Conservation (phyloP, 148 eudicot species). For the Salicornia ramosissima region DNA sequence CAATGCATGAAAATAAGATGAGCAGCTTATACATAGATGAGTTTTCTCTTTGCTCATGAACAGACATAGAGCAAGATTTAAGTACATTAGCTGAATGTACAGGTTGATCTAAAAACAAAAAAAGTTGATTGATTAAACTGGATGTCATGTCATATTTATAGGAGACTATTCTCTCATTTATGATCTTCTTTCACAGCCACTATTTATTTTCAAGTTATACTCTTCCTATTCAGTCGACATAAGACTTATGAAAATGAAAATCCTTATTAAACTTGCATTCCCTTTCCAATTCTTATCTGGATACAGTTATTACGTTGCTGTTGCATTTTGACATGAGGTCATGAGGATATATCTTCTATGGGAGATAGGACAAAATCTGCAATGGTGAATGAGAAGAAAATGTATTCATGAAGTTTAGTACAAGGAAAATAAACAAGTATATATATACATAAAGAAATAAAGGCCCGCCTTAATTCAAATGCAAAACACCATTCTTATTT, state of each 20-base stretch:
- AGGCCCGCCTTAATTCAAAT: too few species aligned
- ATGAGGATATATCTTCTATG: too few species aligned
- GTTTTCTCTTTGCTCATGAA: background rate
- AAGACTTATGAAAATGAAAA: background rate
- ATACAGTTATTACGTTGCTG: too few species aligned
- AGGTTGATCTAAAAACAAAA: background rate
- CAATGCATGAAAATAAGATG: slow-evolving; percentile 25
- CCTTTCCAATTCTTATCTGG: background rate
- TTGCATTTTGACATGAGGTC: too few species aligned
- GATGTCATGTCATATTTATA: background rate
- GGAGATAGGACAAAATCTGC: too few species aligned
- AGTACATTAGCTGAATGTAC: slow-evolving; percentile 4
- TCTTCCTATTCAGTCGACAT: background rate
- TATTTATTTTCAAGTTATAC: slow-evolving; percentile 6
- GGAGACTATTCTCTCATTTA: background rate
- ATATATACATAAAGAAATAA: too few species aligned
- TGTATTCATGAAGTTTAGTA: too few species aligned
- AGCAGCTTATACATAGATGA: slow-evolving; percentile 4
- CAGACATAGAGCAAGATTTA: slow-evolving; percentile 1
- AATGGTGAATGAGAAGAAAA: too few species aligned
- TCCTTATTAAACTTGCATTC: background rate
- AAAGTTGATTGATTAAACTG: background rate
- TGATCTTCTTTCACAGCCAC: too few species aligned
- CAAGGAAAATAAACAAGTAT: too few species aligned
- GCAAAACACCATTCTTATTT: too few species aligned